Base-by-base conservation (phyloP, 345 rosid genomes). In the Conringia planisiliqua region DNA sequence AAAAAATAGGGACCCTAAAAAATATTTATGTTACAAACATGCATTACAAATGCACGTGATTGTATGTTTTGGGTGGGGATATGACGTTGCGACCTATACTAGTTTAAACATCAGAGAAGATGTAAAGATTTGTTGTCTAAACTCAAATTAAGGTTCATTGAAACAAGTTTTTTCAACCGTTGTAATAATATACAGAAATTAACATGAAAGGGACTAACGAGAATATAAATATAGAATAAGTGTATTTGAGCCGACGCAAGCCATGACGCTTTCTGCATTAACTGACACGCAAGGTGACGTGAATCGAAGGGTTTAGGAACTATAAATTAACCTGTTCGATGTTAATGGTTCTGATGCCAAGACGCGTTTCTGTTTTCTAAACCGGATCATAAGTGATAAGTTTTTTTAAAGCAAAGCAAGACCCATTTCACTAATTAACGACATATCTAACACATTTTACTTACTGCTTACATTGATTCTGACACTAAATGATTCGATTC, bases 311-410 rank as follows among this genome's bases (percentile, higher is more conserved):
- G 68, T 47, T 74, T 66, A 66, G 72, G 66, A 57, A 44, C 18
- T 14, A 10, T 44, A 32, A 32, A 64, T 44, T 24, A 22, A 35
- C 52, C 3, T 67, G 26, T 67, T 66, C 62, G 24, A 67, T 68
- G 70, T 29, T 61, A 16, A 6, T 51, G 39, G 33, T 56, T 43
- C 62, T 52, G 30, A 69, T 76, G 70, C 75, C 75, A 70, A 70
- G 75, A 63, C 12, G n/a, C 17, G 76, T 72, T 77, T 63, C 67
- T 59, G 61, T 47, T 70, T 63, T 56, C 76, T 56, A 62, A 62
- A 76, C 70, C 70, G 70, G 50, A 47, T 75, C 73, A 29, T 30
- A 50, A 60, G 17, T 67, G 7, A 11, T 39, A 7, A 5, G 7
- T 12, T 17, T 18, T 5, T 36, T 29, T 13, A 1, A 26, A 55